Evolutionary conservation across 768 basidiomycete species (phyloP), one percentile per base, ranked within the genome.

Genomic region (Kondoa subrosea): DNA sequence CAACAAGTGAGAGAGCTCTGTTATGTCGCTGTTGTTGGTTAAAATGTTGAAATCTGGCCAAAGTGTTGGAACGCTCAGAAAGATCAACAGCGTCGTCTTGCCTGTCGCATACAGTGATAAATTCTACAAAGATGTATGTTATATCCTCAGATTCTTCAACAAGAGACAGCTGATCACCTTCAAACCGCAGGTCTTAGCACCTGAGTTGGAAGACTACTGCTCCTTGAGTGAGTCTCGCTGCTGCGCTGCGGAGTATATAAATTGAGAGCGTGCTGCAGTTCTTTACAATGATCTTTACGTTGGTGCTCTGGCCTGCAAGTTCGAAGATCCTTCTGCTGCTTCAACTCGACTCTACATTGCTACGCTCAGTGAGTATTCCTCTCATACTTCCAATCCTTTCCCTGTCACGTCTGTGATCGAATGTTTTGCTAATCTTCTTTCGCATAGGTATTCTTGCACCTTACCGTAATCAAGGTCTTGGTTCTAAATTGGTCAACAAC

Each of bases 221-320:
- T 17, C 67, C 30, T 25, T 34, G 40, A 17, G 8, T 56, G 14
- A 56, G 29, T 8, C 4, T 64, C n/a, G 4, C n/a, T 3, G 21
- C 14, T 30, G 40, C 58, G 17, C 27, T 12, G 56, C 67, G 21
- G 30, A 12, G 2, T 40, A 26, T 17, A 25, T 17, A 15, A 56
- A 56, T 17, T 66, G 34, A 66, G 29, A 14, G 25, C 16, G n/a
- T 16, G n/a, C 56, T 56, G 58, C 72, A 91, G 91, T 91, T 61
- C 91, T 91, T 78, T 91, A 87, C 79, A 91, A 91, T 79, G 90
- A 93, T 79, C 81, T 93, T 67, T 89, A 91, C 59, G 85, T 92
- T 70, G 90, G 91, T 68, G 88, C 85, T 2, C 83, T 91, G 74
- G 90, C 88, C 77, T 89, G 87, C 79, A 83, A 88, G 68, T 77